Evolutionary conservation across 345 rosid genomes (phyloP).

Genomic region (Nephelium lappaceum): DNA sequence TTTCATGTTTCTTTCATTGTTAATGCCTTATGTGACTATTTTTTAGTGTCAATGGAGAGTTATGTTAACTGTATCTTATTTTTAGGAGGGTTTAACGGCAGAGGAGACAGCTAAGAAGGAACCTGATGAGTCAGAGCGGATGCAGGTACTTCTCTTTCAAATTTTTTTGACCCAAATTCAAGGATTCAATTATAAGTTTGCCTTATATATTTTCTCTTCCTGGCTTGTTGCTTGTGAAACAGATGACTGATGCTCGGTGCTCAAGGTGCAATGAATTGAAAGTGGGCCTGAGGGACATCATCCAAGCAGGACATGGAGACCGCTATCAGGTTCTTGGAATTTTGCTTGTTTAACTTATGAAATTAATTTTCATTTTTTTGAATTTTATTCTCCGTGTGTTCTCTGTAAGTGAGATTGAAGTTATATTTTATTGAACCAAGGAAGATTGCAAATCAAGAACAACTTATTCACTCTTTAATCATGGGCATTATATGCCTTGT

Average conservation of each 20-base stretch:
- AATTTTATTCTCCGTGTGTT: neutral
- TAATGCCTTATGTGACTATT: neutral
- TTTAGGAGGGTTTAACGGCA: constrained; percentile 87
- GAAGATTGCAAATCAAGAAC: neutral
- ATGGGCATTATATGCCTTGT: neutral
- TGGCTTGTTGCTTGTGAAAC: neutral
- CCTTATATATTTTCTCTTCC: neutral
- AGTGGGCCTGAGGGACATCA: constrained; percentile 87
- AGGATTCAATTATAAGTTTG: neutral
- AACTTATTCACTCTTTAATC: neutral
- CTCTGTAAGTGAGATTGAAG: neutral
- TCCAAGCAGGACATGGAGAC: constrained; percentile 95
- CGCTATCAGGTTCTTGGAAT: constrained; percentile 78
- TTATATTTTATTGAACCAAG: too few relatives aligned
- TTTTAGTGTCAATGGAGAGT: neutral
- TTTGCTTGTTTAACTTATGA: neutral
- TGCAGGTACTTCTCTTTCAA: constrained; percentile 61
- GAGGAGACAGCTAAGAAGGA: constrained; percentile 80
- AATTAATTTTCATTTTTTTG: neutral
- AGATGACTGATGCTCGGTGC: constrained; percentile 75
- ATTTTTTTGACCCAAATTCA: neutral
- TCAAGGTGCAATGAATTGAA: constrained; percentile 70
- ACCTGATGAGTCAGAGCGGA: constrained; percentile 79
- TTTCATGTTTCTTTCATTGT: neutral
- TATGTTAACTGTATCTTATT: constrained; percentile 13